Conservation (phyloP, 1,284 basidiomycete species). For the Chondrostereum purpureum region DNA sequence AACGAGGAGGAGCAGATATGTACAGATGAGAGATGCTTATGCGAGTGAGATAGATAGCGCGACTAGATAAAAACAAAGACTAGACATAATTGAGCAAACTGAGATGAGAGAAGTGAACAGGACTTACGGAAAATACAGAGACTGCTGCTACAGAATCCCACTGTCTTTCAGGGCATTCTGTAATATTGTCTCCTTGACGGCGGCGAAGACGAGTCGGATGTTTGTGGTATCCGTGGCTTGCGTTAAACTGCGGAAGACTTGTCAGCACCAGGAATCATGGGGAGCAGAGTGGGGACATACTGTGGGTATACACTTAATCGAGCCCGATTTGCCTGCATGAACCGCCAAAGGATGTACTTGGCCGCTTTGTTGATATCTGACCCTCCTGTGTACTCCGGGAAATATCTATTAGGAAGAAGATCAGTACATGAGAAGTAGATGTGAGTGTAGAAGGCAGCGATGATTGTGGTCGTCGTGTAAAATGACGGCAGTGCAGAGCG, state of each 20-base stretch:
- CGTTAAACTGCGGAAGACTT: conserved; percentile 46
- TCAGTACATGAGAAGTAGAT: conserved; percentile 27
- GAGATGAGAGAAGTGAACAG: too few species aligned
- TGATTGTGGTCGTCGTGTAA: background rate
- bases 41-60: too few species aligned
- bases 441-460: background rate
- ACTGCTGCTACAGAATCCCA: conserved; percentile 61
- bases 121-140: too few species aligned
- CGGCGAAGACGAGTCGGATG: conserved; percentile 89
- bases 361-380: conserved; percentile 96
- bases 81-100: too few species aligned
- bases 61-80: too few species aligned
- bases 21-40: too few species aligned
- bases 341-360: conserved; percentile 96
- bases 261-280: conserved; percentile 7
- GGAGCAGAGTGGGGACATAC: conserved; percentile 40
- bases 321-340: conserved; percentile 92
- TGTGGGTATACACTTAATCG: conserved; percentile 88
- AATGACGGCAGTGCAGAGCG: too few species aligned
- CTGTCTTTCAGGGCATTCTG: conserved; percentile 85
- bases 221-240: conserved; percentile 79
- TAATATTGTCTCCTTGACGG: conserved; percentile 96
- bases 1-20: too few species aligned
- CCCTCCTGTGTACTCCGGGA: conserved; percentile 93
- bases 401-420: conserved; percentile 78